Evolutionary conservation across 805 yeast genomes (phyloP).

Genomic region (Myxozyma monticola): DNA sequence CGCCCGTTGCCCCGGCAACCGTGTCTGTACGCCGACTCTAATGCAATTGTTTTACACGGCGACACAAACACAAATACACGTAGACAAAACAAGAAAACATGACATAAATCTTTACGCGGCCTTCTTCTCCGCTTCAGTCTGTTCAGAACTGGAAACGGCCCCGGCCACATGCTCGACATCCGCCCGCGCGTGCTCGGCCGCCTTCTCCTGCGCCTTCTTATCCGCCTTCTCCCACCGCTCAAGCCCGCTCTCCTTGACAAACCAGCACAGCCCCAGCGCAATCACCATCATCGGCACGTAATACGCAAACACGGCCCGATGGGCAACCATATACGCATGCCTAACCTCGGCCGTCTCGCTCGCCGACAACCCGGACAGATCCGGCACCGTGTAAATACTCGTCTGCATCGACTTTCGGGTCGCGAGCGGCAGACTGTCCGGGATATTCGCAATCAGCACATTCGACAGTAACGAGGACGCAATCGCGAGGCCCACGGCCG

Average conservation of each 20-base stretch:
- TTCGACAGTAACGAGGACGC: constrained; percentile 33
- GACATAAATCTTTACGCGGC: too few relatives aligned
- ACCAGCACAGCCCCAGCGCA: constrained; percentile 19
- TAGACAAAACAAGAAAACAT: background rate
- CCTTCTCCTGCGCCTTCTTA: background rate
- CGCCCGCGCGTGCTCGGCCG: background rate
- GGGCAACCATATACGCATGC: constrained; percentile 27
- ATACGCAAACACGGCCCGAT: constrained; percentile 24
- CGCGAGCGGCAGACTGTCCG: constrained; percentile 10
- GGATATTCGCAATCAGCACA: constrained; percentile 17
- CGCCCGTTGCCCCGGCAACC: too few relatives aligned
- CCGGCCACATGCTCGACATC: background rate
- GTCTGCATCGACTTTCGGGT: constrained; percentile 5
- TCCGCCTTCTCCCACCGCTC: constrained; percentile 10
- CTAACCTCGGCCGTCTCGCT: constrained; percentile 14
- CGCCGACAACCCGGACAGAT: constrained; percentile 8
- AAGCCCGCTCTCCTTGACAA: constrained; percentile 25
- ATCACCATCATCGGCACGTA: constrained; percentile 19
- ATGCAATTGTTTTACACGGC: too few relatives aligned
- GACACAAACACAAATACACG: too few relatives aligned
- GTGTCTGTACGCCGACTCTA: too few relatives aligned
- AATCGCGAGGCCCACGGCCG: constrained; percentile 59
- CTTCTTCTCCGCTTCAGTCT: too few relatives aligned
- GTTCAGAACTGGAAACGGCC: too few relatives aligned
- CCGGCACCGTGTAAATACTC: constrained; percentile 25